Evolutionary conservation across 2,329 filamentous ascomycete species (phyloP).

Genomic region (Curvularia lunata): DNA sequence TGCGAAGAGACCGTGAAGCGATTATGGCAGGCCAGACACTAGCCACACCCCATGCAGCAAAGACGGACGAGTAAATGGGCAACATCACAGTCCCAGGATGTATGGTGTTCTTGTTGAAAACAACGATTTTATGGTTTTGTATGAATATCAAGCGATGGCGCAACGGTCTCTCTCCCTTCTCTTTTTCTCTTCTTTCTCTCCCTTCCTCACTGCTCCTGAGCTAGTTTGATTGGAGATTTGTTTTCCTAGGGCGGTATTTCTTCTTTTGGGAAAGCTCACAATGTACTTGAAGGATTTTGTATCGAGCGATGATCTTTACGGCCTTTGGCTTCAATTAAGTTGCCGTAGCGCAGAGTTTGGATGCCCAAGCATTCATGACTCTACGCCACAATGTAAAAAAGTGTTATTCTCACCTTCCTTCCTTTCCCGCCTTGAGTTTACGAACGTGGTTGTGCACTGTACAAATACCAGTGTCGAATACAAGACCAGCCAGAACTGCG

Average conservation of each 20-base stretch:
- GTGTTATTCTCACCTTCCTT: background rate
- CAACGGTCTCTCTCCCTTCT: constrained; percentile 30
- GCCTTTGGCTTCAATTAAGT: background rate
- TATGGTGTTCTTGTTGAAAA: background rate
- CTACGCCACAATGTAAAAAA: background rate
- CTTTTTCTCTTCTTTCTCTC: constrained; percentile 6
- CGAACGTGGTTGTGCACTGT: background rate
- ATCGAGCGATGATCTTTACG: background rate
- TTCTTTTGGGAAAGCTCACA: background rate
- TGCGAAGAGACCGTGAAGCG: constrained; percentile 65
- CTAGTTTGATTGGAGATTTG: constrained; percentile 19
- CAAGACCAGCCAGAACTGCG: background rate
- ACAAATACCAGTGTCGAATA: background rate
- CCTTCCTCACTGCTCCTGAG: constrained; percentile 15
- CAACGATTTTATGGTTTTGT: constrained; percentile 17
- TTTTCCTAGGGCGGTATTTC: constrained; percentile 25
- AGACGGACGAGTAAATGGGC: constrained; percentile 31
- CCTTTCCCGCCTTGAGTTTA: background rate
- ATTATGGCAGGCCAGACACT: constrained; percentile 38
- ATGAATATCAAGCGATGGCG: constrained; percentile 43
- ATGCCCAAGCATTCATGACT: background rate
- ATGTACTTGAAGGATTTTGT: background rate
- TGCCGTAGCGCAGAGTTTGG: too few species aligned
- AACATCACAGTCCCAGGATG: background rate
- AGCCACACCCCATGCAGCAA: constrained; percentile 18